A percentile compares a stretch with the other conserved stretches of the same genome.
Conservation (phyloP, 345 rosid genomes). For the Lepidium africanum region DNA sequence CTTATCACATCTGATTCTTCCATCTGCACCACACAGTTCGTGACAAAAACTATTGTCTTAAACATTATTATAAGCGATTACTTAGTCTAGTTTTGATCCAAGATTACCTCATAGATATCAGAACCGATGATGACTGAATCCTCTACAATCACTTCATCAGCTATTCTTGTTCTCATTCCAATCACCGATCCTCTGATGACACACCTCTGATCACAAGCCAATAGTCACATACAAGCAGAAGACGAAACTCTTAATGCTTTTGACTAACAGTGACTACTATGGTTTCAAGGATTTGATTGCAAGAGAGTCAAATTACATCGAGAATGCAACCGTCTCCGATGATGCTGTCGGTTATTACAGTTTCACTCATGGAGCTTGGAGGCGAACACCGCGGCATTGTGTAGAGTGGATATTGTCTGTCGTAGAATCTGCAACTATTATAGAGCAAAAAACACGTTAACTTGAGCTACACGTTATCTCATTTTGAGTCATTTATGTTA, state of each 20-base stretch:
- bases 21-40: background rate
- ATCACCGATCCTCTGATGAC: constrained; percentile 61
- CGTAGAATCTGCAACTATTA: constrained; percentile 46
- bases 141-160: constrained; percentile 49
- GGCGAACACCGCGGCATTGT: constrained; percentile 71
- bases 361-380: constrained; percentile 50
- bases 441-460: background rate
- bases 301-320: constrained; percentile 39
- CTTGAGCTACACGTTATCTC: constrained; percentile 23
- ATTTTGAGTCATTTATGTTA: constrained; percentile 4
- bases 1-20: constrained; percentile 22
- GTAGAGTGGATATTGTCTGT: constrained; percentile 45
- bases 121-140: constrained; percentile 79
- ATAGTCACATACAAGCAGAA: background rate
- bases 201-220: constrained; percentile 52
- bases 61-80: background rate
- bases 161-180: constrained; percentile 72
- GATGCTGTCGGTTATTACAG: constrained; percentile 48
- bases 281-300: constrained; percentile 2
- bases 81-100: background rate
- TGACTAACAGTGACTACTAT: background rate
- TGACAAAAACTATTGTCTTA: background rate
- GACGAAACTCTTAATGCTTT: background rate
- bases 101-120: constrained; percentile 59
- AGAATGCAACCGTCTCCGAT: constrained; percentile 81